phyloP scores from a whole-genome alignment of 495 filamentous ascomycete genomes.

The Penicillium herquei region DNA sequence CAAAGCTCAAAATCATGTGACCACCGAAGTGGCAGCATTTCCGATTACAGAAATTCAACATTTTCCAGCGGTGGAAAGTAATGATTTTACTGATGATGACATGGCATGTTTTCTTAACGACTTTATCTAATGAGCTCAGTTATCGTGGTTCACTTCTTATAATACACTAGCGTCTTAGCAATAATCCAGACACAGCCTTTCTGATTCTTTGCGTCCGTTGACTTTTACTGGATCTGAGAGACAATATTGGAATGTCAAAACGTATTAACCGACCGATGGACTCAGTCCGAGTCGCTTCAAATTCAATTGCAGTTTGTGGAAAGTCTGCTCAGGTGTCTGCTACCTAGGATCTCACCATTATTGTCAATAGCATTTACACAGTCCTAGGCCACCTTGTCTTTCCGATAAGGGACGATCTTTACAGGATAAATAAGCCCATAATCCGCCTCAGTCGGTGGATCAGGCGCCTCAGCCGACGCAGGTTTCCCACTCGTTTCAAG shows the following conservation, averaged over 20 bases:
- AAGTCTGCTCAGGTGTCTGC: no score
- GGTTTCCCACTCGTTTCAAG: slow-evolving; percentile 5
- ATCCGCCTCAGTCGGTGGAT: not conserved
- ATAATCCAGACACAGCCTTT: no score
- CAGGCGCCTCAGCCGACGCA: not conserved
- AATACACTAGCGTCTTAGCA: no score
- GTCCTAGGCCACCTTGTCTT: not conserved
- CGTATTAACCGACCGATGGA: no score
- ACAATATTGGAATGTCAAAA: no score
- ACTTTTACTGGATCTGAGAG: no score
- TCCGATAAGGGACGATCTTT: not conserved
- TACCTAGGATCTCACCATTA: no score
- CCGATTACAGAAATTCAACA: not conserved
- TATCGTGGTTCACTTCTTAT: not conserved
- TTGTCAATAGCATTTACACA: no score
- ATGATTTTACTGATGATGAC: not conserved
- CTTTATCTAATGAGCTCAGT: not conserved
- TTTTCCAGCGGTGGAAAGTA: not conserved
- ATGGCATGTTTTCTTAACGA: not conserved
- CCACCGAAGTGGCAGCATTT: not conserved
- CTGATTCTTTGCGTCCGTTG: no score
- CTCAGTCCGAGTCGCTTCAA: no score
- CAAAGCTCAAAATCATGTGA: not conserved
- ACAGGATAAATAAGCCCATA: slow-evolving; percentile 4
- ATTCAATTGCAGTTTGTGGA: no score